These are phyloP conservation scores for Arxiozyma slooffiae DNA, from an alignment of 1,139 yeast species.

Conservation along the genomic window DNA sequence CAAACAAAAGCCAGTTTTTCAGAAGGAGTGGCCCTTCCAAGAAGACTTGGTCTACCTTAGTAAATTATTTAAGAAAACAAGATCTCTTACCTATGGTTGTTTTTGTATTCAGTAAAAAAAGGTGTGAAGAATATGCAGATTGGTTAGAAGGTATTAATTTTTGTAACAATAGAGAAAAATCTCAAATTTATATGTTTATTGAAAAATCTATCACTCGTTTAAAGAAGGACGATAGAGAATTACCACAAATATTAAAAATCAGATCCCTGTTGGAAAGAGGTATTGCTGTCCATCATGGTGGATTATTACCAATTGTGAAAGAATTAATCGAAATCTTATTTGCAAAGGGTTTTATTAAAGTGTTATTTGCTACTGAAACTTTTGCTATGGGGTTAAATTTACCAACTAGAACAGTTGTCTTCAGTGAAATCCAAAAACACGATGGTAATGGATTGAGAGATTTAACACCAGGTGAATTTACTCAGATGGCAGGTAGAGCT, in stretches of 20 bases:
- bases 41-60: constrained; percentile 66
- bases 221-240: constrained; percentile 81
- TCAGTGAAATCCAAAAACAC: constrained; percentile 74
- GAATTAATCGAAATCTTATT: constrained; percentile 90
- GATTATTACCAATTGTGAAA: constrained; percentile 86
- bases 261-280: constrained; percentile 82
- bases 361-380: constrained; percentile 93
- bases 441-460: constrained; percentile 80
- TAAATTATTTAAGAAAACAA: constrained; percentile 58
- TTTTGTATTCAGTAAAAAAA: constrained; percentile 86
- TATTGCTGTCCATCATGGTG: constrained; percentile 96
- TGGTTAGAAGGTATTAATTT: constrained; percentile 66
- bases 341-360: constrained; percentile 76
- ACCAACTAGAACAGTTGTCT: constrained; percentile 95
- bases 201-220: constrained; percentile 81
- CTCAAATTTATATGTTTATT: constrained; percentile 86
- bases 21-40: constrained; percentile 65
- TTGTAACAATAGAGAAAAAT: constrained; percentile 71
- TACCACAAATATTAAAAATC: constrained; percentile 80
- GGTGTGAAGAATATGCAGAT: constrained; percentile 88
- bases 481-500: constrained; percentile 98
- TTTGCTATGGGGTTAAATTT: constrained; percentile 96
- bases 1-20: constrained; percentile 32
- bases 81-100: constrained; percentile 80
- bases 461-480: constrained; percentile 88